These are phyloP conservation scores for Hypericum androsaemum DNA, from an alignment of 345 rosid species.

Conservation along the genomic window DNA sequence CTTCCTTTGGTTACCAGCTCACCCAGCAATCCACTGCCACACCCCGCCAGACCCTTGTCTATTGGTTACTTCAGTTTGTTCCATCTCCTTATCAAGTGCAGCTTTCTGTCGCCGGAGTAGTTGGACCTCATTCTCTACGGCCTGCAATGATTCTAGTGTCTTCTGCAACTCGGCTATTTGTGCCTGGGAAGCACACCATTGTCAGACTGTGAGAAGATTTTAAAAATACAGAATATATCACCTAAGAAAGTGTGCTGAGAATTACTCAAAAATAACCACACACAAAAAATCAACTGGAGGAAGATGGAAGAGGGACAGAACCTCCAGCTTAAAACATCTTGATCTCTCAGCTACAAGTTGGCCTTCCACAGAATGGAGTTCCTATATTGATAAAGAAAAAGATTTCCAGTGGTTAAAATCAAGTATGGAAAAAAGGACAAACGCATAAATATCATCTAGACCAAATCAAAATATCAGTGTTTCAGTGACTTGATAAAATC, in stretches of 20 bases:
- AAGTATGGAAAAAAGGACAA: not conserved
- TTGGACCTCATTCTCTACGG: conserved; percentile 76
- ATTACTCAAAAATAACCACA: not conserved
- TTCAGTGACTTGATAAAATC: not conserved
- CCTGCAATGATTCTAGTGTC: conserved; percentile 59
- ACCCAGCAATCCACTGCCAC: conserved; percentile 66
- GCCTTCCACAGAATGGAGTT: conserved; percentile 84
- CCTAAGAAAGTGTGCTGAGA: not conserved
- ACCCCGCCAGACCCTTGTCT: conserved; percentile 81
- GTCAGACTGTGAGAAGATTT: conserved; percentile 2
- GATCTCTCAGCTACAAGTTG: conserved; percentile 87
- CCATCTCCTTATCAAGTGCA: conserved; percentile 54
- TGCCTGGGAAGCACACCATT: conserved; percentile 42
- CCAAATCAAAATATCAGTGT: not conserved
- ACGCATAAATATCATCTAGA: not conserved
- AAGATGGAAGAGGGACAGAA: conserved; percentile 14
- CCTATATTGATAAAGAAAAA: conserved; percentile 33
- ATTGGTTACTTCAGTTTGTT: conserved; percentile 32
- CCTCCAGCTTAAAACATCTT: conserved; percentile 98
- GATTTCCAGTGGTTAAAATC: not conserved
- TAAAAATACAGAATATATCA: not conserved
- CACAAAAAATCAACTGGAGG: not conserved
- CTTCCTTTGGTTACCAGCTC: not conserved
- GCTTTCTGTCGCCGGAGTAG: conserved; percentile 68
- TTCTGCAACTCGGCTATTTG: conserved; percentile 81